These are phyloP conservation scores for Verticillium zaregamsianum DNA, from an alignment of 2,329 filamentous ascomycete genomes.

Conservation along the genomic window DNA sequence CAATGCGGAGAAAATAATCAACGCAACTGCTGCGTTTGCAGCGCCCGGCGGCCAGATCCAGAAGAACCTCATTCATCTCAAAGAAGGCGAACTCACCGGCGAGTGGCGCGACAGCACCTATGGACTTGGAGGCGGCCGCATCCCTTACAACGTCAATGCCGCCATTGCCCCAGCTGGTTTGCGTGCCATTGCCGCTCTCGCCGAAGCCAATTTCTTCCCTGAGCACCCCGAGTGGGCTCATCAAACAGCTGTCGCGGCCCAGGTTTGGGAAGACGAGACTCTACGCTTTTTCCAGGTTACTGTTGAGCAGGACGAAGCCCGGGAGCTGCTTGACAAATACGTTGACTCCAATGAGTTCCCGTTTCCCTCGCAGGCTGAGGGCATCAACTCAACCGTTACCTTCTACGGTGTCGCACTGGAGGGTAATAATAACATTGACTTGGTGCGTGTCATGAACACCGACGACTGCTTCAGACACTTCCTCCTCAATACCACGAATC, in stretches of 20 bases:
- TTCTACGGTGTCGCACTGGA: slow-evolving; percentile 56
- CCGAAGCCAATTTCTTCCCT: slow-evolving; percentile 45
- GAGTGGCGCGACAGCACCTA: slow-evolving; percentile 60
- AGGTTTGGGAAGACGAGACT: slow-evolving; percentile 59
- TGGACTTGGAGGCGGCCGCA: slow-evolving; percentile 56
- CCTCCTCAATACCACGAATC: slow-evolving; percentile 55
- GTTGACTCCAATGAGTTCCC: slow-evolving; percentile 16
- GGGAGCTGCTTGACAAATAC: slow-evolving; percentile 43
- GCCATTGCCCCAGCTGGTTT: slow-evolving; percentile 59
- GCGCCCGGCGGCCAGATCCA: slow-evolving; percentile 35
- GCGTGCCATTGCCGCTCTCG: slow-evolving; percentile 50
- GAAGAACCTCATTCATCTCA: slow-evolving; percentile 55
- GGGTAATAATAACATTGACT: slow-evolving; percentile 40
- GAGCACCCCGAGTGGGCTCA: slow-evolving; percentile 40
- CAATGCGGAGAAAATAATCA: slow-evolving; percentile 56
- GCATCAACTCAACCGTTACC: slow-evolving; percentile 31
- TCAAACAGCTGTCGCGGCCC: slow-evolving; percentile 44
- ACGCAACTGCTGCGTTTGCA: slow-evolving; percentile 49
- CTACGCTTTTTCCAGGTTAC: slow-evolving; percentile 54
- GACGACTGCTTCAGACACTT: slow-evolving; percentile 62
- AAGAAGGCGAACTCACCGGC: slow-evolving; percentile 48
- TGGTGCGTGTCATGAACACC: slow-evolving; percentile 57
- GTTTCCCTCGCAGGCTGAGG: slow-evolving; percentile 1
- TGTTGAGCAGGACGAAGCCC: slow-evolving; percentile 30
- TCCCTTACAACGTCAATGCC: slow-evolving; percentile 64